Evolutionary conservation across 1,284 basidiomycete species (phyloP).

Genomic region (Boletus semigastroideus): DNA sequence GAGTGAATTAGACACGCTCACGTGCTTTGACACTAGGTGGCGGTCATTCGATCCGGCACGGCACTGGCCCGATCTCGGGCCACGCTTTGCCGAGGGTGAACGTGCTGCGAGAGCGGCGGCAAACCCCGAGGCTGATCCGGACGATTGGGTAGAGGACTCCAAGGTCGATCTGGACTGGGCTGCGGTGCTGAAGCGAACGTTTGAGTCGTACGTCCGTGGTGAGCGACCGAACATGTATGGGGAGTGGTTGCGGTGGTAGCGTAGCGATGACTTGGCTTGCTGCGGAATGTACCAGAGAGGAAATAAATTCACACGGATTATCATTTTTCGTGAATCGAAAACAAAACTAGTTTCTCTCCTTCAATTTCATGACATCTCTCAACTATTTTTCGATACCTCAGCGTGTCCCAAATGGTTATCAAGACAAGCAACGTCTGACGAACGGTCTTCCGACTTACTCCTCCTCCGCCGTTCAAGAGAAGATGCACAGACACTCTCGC

Average conservation of each 20-base stretch:
- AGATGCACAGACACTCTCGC: constrained; percentile 52
- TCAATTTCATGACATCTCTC: constrained; percentile 44
- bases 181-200: constrained; percentile 77
- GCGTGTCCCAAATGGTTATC: constrained; percentile 42
- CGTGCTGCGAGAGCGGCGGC: constrained; percentile 37
- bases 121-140: constrained; percentile 13
- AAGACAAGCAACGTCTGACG: constrained; percentile 44
- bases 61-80: constrained; percentile 72
- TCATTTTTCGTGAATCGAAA: constrained; percentile 25
- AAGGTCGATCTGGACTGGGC: constrained; percentile 73
- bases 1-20: not conserved
- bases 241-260: constrained; percentile 60
- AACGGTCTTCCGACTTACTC: constrained; percentile 59
- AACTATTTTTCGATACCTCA: constrained; percentile 45
- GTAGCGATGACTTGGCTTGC: constrained; percentile 5
- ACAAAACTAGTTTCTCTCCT: too few species aligned
- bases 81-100: constrained; percentile 59
- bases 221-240: constrained; percentile 79
- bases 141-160: constrained; percentile 32
- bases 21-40: constrained; percentile 49
- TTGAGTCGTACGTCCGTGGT: constrained; percentile 70
- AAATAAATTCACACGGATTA: constrained; percentile 26
- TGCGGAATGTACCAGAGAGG: constrained; percentile 28
- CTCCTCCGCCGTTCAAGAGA: constrained; percentile 67
- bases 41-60: constrained; percentile 66